phyloP scores from a whole-genome alignment of 2,329 filamentous ascomycete genomes.

The Xylaria digitata region DNA sequence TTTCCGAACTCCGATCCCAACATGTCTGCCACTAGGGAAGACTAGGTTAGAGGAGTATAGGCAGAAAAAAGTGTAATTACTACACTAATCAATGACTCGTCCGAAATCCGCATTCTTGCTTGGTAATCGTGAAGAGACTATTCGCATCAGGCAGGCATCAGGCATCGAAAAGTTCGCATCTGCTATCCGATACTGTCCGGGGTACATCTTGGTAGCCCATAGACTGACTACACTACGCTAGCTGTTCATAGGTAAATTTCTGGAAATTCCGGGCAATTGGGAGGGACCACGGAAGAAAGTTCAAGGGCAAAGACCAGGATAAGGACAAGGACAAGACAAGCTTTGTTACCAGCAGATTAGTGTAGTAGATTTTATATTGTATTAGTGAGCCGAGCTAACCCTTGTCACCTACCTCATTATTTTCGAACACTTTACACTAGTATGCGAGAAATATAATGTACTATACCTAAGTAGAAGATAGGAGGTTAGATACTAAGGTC shows the following conservation, averaged over 20 bases:
- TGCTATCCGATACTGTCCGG: background rate
- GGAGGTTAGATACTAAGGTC: no score
- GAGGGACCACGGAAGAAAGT: background rate
- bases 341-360: no score
- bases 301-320: background rate
- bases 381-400: background rate
- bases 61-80: background rate
- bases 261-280: background rate
- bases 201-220: background rate
- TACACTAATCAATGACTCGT: constrained; percentile 4
- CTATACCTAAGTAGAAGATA: no score
- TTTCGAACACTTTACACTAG: no score
- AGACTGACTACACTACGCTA: no score
- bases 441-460: no score
- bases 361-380: background rate
- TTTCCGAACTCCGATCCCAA: background rate
- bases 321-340: background rate
- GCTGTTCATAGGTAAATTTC: no score
- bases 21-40: background rate
- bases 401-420: no score
- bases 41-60: background rate
- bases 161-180: background rate
- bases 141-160: background rate
- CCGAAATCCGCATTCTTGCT: constrained; percentile 19
- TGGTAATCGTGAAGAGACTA: constrained; percentile 17